Conservation (phyloP, 2,329 filamentous ascomycete species). For the Claviceps pusilla region DNA sequence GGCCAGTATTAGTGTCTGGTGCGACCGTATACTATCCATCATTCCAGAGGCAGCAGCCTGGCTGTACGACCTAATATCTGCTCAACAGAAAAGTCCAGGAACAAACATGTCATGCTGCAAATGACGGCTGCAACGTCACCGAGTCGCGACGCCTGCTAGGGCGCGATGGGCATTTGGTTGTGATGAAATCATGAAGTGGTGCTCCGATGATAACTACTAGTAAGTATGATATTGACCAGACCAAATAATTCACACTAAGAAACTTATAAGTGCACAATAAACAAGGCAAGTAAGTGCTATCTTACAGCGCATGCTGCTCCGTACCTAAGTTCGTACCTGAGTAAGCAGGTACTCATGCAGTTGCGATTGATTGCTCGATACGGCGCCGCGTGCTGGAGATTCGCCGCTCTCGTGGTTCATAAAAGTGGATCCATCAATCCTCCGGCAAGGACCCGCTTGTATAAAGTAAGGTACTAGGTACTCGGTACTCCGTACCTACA, state of each 20-base stretch:
- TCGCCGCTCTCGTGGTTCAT: conserved; percentile 5
- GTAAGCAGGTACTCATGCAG: neutral
- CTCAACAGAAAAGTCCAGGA: neutral
- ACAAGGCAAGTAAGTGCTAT: too few species aligned
- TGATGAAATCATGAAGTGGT: neutral
- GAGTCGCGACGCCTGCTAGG: neutral
- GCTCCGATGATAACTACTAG: neutral
- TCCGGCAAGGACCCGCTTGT: conserved; percentile 2
- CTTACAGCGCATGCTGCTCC: neutral
- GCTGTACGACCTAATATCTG: neutral
- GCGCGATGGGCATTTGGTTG: neutral
- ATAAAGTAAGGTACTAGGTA: too few species aligned
- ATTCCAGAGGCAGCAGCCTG: neutral
- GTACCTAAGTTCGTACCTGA: neutral
- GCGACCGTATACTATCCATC: neutral
- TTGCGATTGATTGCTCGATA: neutral
- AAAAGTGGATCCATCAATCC: conserved; percentile 3
- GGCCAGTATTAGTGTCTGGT: neutral
- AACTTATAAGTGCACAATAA: too few species aligned
- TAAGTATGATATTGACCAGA: neutral
- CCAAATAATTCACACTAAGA: neutral
- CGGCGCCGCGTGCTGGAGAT: conserved; percentile 2
- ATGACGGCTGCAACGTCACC: neutral
- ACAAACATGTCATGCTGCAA: neutral
- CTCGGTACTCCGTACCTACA: neutral